Evolutionary conservation across 352 stramenopile genomes (phyloP).

Genomic region (Pythium aquatile): DNA sequence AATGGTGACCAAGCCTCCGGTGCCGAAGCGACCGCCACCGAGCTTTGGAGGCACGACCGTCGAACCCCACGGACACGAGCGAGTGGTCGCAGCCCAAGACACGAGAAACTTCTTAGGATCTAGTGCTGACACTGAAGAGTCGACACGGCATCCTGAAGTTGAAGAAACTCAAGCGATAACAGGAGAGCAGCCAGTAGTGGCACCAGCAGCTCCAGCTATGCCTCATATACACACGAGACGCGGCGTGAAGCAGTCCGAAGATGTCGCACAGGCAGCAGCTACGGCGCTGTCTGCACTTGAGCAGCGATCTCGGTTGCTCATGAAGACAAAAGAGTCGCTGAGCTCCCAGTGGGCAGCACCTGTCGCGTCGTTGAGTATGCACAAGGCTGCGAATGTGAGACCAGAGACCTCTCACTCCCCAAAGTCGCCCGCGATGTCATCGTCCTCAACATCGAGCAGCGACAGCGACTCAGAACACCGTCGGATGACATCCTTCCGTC

Average conservation of each 20-base stretch:
- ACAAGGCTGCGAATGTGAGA: background rate
- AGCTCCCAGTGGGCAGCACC: background rate
- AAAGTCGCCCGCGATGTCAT: slow-evolving; percentile 14
- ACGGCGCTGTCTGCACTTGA: slow-evolving; percentile 9
- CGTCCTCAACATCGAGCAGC: slow-evolving; percentile 6
- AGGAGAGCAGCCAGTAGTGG: background rate
- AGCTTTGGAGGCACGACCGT: background rate
- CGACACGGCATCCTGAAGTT: background rate
- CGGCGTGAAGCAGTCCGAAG: background rate
- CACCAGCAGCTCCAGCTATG: background rate
- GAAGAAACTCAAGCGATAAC: background rate
- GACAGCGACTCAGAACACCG: slow-evolving; percentile 3
- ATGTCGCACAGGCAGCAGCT: background rate
- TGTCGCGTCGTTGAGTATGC: background rate
- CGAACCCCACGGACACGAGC: slow-evolving; percentile 22
- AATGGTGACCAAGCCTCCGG: slow-evolving; percentile 48
- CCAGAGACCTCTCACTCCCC: slow-evolving; percentile 8
- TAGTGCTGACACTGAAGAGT: background rate
- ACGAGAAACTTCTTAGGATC: slow-evolving; percentile 10
- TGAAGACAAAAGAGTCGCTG: background rate
- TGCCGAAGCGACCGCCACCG: slow-evolving; percentile 37
- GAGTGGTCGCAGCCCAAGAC: slow-evolving; percentile 10
- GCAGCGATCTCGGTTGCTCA: slow-evolving; percentile 6
- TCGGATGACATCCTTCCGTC: background rate
- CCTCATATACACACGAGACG: background rate